These are phyloP conservation scores for Aspergillus pseudoglaucus DNA, from an alignment of 2,329 filamentous ascomycete species.

Conservation along the genomic window DNA sequence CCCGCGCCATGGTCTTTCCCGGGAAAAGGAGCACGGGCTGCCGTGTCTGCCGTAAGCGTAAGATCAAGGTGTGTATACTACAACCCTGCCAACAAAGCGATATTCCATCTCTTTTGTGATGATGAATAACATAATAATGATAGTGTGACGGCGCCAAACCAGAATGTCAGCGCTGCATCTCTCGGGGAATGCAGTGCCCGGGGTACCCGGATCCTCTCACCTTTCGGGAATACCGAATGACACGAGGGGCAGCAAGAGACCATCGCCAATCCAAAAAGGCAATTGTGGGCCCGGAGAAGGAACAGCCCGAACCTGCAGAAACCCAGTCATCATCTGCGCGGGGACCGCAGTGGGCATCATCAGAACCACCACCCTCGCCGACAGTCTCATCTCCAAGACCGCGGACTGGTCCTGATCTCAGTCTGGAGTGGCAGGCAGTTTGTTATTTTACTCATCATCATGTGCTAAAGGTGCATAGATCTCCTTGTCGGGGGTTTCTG, in stretches of 20 bases:
- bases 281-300: neutral
- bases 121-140: neutral
- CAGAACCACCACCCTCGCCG: no score
- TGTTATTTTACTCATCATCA: neutral
- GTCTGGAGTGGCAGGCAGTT: neutral
- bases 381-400: neutral
- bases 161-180: neutral
- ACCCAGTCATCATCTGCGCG: neutral
- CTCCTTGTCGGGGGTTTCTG: neutral
- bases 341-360: neutral
- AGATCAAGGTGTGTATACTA: neutral
- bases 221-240: neutral
- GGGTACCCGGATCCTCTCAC: neutral
- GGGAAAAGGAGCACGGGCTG: neutral
- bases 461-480: neutral
- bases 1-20: conserved; percentile 29
- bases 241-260: neutral
- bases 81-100: neutral
- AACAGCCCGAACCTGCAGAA: neutral
- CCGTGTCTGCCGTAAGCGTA: neutral
- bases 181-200: neutral
- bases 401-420: neutral
- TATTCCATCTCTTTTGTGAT: neutral
- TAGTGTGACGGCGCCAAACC: neutral
- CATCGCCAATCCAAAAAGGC: neutral